A percentile compares a stretch with the other conserved stretches of the same genome.
Evolutionary conservation across 768 basidiomycete genomes (phyloP).

Genomic region (Inosperma sp.): DNA sequence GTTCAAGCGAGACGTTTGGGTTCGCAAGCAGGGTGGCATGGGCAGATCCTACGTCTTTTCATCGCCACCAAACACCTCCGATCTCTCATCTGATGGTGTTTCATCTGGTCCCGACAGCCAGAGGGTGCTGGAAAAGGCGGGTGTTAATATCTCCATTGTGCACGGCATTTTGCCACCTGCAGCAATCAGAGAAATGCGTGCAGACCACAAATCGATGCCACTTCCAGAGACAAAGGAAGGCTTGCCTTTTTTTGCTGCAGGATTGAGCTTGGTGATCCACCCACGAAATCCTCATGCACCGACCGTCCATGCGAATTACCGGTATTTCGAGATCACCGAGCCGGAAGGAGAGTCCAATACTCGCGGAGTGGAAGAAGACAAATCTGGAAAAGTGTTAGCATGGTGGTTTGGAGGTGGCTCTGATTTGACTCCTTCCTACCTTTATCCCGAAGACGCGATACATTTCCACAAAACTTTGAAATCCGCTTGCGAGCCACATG

Average conservation of each 20-base stretch:
- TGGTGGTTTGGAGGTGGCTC: conserved; percentile 99
- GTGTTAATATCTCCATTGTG: conserved; percentile 91
- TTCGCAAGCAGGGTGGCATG: conserved; percentile 66
- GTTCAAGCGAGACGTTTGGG: conserved; percentile 82
- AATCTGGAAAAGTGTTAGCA: conserved; percentile 56
- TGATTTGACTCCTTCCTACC: conserved; percentile 91
- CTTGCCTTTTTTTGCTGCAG: conserved; percentile 91
- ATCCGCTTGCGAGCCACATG: conserved; percentile 69
- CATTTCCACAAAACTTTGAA: conserved; percentile 86
- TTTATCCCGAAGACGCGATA: conserved; percentile 78
- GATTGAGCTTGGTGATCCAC: conserved; percentile 90
- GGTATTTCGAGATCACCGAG: conserved; percentile 91
- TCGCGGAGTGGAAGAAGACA: conserved; percentile 24
- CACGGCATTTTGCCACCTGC: conserved; percentile 83
- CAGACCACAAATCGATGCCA: conserved; percentile 78
- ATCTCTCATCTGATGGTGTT: conserved; percentile 21
- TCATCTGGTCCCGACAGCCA: conserved; percentile 16
- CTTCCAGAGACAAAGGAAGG: conserved; percentile 55
- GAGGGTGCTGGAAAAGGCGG: conserved; percentile 86
- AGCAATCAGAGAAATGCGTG: conserved; percentile 92
- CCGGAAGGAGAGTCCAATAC: conserved; percentile 24
- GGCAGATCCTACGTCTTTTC: conserved; percentile 85
- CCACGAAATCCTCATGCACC: conserved; percentile 91
- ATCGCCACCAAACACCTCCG: conserved; percentile 24
- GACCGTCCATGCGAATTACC: conserved; percentile 93